A percentile compares a stretch with the other conserved stretches of the same genome.
These are phyloP conservation scores for Wallacemonas sp. DNA, from an alignment of 208 protist species.

Conservation along the genomic window DNA sequence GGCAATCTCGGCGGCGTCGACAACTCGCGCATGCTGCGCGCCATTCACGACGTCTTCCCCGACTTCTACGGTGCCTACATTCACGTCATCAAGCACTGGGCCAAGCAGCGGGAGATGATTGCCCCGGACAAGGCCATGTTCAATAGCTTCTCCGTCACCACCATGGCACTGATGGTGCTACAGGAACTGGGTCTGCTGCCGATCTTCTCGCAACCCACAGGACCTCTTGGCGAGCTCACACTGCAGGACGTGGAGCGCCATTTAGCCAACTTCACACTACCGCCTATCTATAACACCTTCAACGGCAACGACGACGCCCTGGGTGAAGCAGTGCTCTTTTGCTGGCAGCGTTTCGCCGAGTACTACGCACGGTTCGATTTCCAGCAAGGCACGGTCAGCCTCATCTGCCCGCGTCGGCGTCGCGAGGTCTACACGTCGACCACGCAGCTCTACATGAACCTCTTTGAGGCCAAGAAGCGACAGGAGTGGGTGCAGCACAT, in stretches of 20 bases:
- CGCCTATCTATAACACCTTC: constrained; percentile 77
- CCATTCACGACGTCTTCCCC: constrained; percentile 68
- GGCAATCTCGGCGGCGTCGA: constrained; percentile 87
- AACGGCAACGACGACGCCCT: constrained; percentile 77
- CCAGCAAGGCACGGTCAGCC: constrained; percentile 71
- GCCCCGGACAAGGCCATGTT: constrained; percentile 80
- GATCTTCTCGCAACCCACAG: constrained; percentile 64
- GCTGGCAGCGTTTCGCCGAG: constrained; percentile 78
- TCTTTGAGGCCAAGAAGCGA: constrained; percentile 47
- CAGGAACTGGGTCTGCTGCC: constrained; percentile 88
- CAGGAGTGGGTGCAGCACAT: constrained; percentile 67
- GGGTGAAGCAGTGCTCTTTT: constrained; percentile 87
- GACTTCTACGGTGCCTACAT: constrained; percentile 89
- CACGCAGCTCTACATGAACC: constrained; percentile 56
- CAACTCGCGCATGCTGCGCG: constrained; percentile 83
- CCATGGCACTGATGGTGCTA: constrained; percentile 90
- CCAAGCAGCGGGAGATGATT: constrained; percentile 81
- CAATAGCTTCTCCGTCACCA: constrained; percentile 92
- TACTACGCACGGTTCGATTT: constrained; percentile 91
- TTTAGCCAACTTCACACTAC: constrained; percentile 56
- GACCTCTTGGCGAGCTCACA: constrained; percentile 76
- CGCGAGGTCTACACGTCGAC: constrained; percentile 69
- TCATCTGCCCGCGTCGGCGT: constrained; percentile 83
- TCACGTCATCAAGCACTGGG: constrained; percentile 88
- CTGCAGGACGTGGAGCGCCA: constrained; percentile 50